Percentiles rank a stretch among this genome's conserved stretches.
Conservation (phyloP, 2,329 filamentous ascomycete species). For the Penicillium concentricum region DNA sequence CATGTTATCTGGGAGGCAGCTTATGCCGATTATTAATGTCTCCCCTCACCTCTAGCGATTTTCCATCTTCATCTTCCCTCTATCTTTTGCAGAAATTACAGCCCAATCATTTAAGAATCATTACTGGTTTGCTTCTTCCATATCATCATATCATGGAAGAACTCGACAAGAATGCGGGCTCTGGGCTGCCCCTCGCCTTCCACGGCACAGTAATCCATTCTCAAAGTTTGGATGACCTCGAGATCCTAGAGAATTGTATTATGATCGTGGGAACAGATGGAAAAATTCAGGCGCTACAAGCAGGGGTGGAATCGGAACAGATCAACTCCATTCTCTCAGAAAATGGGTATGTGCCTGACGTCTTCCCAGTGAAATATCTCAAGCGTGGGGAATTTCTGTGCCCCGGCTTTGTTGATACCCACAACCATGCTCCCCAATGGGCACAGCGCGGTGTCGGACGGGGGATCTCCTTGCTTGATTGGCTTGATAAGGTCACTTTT, state of each 20-base stretch:
- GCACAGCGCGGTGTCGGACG: conserved; percentile 47
- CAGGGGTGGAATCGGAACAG: conserved; percentile 15
- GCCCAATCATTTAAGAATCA: not conserved
- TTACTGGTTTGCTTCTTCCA: not conserved
- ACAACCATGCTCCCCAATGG: conserved; percentile 65
- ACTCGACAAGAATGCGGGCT: conserved; percentile 9
- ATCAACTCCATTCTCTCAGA: conserved; percentile 27
- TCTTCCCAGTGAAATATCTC: conserved; percentile 30
- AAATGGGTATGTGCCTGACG: conserved; percentile 26
- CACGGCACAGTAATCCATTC: conserved; percentile 39
- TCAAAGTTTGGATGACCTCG: conserved; percentile 21
- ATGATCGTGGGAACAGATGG: conserved; percentile 32
- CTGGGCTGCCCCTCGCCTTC: conserved; percentile 31
- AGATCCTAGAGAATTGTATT: conserved; percentile 34
- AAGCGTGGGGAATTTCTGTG: conserved; percentile 31
- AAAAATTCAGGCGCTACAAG: conserved; percentile 30
- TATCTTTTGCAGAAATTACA: not conserved
- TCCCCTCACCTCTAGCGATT: not conserved
- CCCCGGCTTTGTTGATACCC: conserved; percentile 58
- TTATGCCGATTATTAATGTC: conserved; percentile 4
- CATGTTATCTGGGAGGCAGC: not conserved
- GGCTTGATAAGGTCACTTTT: conserved; percentile 65
- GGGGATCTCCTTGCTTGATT: conserved; percentile 52
- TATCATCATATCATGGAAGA: conserved; percentile 5
- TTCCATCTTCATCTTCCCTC: not conserved